Percentiles rank a stretch among this genome's conserved stretches.
Evolutionary conservation across 768 basidiomycete species (phyloP).

Genomic region (Cystofilobasidium ferigula): DNA sequence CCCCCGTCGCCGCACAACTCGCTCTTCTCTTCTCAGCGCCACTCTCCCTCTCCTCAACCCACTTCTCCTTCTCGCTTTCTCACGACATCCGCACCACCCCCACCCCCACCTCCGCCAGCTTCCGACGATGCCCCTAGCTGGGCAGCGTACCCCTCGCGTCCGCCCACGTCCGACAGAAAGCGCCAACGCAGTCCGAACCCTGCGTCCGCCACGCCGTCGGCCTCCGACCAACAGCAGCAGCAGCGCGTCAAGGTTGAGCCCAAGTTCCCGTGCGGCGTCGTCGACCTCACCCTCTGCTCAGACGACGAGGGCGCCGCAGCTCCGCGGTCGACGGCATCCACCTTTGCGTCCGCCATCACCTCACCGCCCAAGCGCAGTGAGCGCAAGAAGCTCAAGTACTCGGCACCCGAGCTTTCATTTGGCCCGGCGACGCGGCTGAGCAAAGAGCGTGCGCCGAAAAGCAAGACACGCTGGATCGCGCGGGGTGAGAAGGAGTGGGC

Average conservation of each 20-base stretch:
- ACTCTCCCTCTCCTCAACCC: background rate
- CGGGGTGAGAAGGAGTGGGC: background rate
- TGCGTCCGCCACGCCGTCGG: background rate
- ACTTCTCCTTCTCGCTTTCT: too few relatives aligned
- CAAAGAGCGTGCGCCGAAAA: background rate
- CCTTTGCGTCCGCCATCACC: background rate
- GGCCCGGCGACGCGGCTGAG: background rate
- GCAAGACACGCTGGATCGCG: background rate
- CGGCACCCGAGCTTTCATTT: background rate
- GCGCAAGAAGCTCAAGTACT: background rate
- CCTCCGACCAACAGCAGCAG: background rate
- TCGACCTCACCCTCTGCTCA: background rate
- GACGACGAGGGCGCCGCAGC: background rate
- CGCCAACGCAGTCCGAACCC: background rate
- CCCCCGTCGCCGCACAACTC: background rate
- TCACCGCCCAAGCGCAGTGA: too few relatives aligned
- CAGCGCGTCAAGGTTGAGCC: too few relatives aligned
- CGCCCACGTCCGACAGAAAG: background rate
- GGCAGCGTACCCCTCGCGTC: too few relatives aligned
- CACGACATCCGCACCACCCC: too few relatives aligned
- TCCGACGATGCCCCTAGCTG: too few relatives aligned
- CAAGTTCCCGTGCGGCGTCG: too few relatives aligned
- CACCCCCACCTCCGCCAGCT: background rate
- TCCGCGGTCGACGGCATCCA: background rate
- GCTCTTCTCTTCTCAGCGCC: background rate